These are phyloP conservation scores for Aspergillus sp. DNA, from an alignment of 2,329 filamentous ascomycete species.

Conservation along the genomic window DNA sequence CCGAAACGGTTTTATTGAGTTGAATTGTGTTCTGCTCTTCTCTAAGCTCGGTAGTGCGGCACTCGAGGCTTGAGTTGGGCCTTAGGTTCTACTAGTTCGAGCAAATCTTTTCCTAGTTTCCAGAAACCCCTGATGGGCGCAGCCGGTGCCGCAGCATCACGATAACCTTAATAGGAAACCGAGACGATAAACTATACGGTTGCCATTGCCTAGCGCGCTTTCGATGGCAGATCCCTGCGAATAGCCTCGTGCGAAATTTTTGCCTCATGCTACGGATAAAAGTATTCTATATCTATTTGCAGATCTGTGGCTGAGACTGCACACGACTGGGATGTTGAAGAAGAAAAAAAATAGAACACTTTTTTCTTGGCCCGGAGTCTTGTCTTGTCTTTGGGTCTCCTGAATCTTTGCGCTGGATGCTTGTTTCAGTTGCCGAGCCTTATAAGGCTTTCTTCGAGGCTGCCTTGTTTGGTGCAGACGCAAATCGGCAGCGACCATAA, in stretches of 20 bases:
- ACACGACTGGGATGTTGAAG: neutral
- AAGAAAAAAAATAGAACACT: neutral
- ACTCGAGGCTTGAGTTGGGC: neutral
- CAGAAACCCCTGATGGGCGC: neutral
- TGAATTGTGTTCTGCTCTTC: neutral
- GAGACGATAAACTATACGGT: slow-evolving; percentile 5
- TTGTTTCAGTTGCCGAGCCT: neutral
- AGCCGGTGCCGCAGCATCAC: slow-evolving; percentile 2
- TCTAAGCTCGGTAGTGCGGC: neutral
- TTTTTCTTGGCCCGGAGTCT: neutral
- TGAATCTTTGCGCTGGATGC: too few relatives aligned
- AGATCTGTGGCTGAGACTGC: neutral
- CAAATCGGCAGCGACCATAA: neutral
- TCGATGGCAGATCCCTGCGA: neutral
- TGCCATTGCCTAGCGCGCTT: neutral
- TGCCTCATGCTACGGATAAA: neutral
- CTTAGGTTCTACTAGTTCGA: neutral
- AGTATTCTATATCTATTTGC: neutral
- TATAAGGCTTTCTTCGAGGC: neutral
- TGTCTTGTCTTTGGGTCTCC: neutral
- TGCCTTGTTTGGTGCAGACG: neutral
- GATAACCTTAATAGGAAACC: slow-evolving; percentile 9
- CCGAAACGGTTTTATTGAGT: neutral
- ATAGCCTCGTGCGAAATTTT: neutral
- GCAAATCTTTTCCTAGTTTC: neutral